Evolutionary conservation across 352 stramenopile genomes (phyloP), one percentile per base, ranked within the genome.

Genomic region (Paralagenidium karlingii): DNA sequence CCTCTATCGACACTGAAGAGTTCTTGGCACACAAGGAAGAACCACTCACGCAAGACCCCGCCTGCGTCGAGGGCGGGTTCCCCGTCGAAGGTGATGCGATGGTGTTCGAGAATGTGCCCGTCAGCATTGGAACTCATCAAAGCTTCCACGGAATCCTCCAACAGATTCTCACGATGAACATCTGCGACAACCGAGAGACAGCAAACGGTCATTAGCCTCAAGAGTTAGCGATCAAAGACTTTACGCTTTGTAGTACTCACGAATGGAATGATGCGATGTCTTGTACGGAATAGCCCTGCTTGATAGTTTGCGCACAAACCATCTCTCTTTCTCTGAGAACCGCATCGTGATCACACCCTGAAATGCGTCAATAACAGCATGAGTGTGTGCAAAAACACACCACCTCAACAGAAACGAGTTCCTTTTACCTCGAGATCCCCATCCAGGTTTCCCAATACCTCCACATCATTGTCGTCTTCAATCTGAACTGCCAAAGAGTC

Each of bases 41-140:
- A 88, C 74, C 75, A 90, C 43, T 95, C 84, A 8, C 84, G 75
- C 30, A 88, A 40, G 8, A 90, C 53, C 2, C 77, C 77, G 11
- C 77, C 77, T 24, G 74, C 77, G 41, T 90, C 77, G 10, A 90
- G 52, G 8, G 64, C 77, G 12, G 73, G 70, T 29, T 90, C 77
- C 0, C 58, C 68, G 2, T 73, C 57, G 25, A 88, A 86, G 12
- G 60, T 49, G 22, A 93, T 86, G 28, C 83, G 83, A 6, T 89
- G 34, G 30, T 88, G 71, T 27, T 89, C 60, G 18, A 42, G 47
- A 22, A 60, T 43, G 37, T 64, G 68, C 37, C 60, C 61, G 9
- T 33, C 47, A 12, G 42, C 28, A 31, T 54, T 54, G 31, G 34
- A 51, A 9, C 56, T 61, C n/a, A 55, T 59, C 20, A 87, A 52